Base-by-base conservation (phyloP, 176 grass and related monocot species). In the Triticum aestivum region DNA sequence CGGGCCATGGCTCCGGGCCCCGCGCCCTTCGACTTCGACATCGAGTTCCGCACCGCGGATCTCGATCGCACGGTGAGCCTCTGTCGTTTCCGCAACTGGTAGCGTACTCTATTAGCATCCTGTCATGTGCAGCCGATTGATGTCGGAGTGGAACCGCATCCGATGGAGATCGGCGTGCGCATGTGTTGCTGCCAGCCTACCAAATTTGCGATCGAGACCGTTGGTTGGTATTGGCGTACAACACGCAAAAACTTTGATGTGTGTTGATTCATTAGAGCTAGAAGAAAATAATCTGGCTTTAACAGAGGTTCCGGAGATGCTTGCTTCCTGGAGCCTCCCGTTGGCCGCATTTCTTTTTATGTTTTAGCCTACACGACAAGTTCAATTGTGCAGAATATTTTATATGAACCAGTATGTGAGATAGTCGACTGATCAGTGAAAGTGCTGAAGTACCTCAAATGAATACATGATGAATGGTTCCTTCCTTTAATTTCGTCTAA, bases 41-140 rank as follows among this genome's bases (percentile, higher is more conserved):
- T 92, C 79, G 88, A 98, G 61, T 89, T 96, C 90, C 90, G 82
- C 59, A 83, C 87, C 18, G 87, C 79, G 80, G 96, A 98, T 86
- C 88, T 91, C 68, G 86, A 85, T 51, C 89, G 89, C 83, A 84
- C 90, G 83, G 93, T 95, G 61, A 79, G 90, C 73, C 23, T 29
- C 24, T 64, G 14, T 39, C 37, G 9, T 59, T 15, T 37, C 6
- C 30, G 35, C 54, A 2, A 7, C 18, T 27, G 23, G n/a, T 35
- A 68, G 35, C 18, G 13, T 26, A 21, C 21, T 38, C 26, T 26
- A 59, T 71, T 26, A 5, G n/a, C 72, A 5, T 75, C 72, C 41
- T 75, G 6, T 17, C 64, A 72, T 23, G 45, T 63, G 24, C 45
- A 27, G 39, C 29, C 52, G 42, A 26, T 76, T 65, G 41, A n/a